Conservation (phyloP, 2,329 filamentous ascomycete genomes). For the Bimuria novae-zelandiae region DNA sequence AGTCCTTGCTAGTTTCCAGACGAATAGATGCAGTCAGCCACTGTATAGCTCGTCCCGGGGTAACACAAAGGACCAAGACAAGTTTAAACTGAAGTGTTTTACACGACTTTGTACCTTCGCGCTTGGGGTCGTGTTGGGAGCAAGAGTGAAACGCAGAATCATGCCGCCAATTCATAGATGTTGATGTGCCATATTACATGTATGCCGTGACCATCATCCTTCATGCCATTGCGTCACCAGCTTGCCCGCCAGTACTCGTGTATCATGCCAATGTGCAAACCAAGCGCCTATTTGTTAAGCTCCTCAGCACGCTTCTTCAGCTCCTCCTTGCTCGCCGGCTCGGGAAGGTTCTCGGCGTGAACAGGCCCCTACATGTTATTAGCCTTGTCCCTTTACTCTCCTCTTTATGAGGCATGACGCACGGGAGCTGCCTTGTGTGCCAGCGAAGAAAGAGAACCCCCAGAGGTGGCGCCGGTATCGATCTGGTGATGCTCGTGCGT, state of each 20-base stretch:
- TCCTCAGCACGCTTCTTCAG: conserved; percentile 56
- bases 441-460: conserved; percentile 35
- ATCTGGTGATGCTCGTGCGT: conserved; percentile 42
- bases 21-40: too few species aligned
- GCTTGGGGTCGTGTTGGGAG: too few species aligned
- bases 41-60: neutral
- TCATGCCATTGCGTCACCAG: neutral
- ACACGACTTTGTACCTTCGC: too few species aligned
- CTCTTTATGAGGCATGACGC: neutral
- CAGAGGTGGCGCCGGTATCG: conserved; percentile 39
- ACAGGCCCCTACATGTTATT: conserved; percentile 47
- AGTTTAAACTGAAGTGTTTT: too few species aligned
- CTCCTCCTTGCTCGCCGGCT: conserved; percentile 55
- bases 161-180: neutral
- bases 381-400: conserved; percentile 14
- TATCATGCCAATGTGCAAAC: neutral
- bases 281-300: conserved; percentile 50
- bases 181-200: neutral
- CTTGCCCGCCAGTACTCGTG: neutral
- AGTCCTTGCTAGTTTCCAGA: too few species aligned
- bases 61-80: too few species aligned
- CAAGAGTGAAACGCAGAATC: neutral
- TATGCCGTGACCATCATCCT: neutral
- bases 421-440: conserved; percentile 11
- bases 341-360: conserved; percentile 50